Evolutionary conservation across 1,284 basidiomycete species (phyloP).

Genomic region (Coniophora puteana): DNA sequence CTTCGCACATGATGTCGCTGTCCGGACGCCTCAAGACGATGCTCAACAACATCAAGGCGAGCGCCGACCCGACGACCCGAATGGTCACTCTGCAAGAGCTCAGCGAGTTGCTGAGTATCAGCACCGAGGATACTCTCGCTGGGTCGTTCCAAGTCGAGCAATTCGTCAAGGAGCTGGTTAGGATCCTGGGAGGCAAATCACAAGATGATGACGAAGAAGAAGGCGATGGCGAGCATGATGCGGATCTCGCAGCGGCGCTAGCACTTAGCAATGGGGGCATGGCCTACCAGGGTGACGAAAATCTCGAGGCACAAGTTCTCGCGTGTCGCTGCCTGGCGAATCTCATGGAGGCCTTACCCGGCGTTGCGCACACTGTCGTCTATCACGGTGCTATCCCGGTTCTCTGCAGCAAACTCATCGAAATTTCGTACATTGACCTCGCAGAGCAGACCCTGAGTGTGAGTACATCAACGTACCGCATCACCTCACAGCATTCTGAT

Average conservation of each 20-base stretch:
- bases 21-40: conserved; percentile 87
- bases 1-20: conserved; percentile 87
- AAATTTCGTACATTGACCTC: conserved; percentile 95
- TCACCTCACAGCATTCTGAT: conserved; percentile 23
- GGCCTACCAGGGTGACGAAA: conserved; percentile 72
- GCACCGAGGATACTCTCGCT: conserved; percentile 94
- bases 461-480: conserved; percentile 36
- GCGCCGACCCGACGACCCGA: conserved; percentile 76
- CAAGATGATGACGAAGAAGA: conserved; percentile 68
- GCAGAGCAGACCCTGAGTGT: conserved; percentile 96
- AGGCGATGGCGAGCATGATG: conserved; percentile 59
- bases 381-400: conserved; percentile 94
- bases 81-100: conserved; percentile 92
- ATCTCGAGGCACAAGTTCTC: conserved; percentile 88
- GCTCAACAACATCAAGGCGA: conserved; percentile 84
- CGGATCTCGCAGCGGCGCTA: conserved; percentile 82
- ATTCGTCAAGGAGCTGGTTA: conserved; percentile 91
- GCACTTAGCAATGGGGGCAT: conserved; percentile 66
- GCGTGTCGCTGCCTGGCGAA: conserved; percentile 95
- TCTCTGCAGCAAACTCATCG: conserved; percentile 90
- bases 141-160: conserved; percentile 93
- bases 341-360: conserved; percentile 94
- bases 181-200: conserved; percentile 85
- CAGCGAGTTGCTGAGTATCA: conserved; percentile 92
- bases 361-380: conserved; percentile 90